Evolutionary conservation across 352 stramenopile species (phyloP).

Genomic region (Globisporangium acanthophoron): DNA sequence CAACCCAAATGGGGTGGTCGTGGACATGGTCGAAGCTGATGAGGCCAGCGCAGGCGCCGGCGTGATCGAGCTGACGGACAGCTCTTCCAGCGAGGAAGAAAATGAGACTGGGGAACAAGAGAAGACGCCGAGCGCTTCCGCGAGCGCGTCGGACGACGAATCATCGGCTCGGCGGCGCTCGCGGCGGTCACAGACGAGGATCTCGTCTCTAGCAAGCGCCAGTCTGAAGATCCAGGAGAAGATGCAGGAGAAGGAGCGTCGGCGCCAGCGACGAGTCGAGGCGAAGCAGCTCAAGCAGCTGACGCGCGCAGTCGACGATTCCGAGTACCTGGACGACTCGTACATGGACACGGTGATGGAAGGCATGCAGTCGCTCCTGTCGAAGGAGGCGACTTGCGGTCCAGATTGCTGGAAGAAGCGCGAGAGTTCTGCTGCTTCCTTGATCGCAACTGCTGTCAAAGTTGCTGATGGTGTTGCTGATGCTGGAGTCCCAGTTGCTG

Average conservation of each 20-base stretch:
- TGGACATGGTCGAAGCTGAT: background rate
- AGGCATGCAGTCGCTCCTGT: conserved; percentile 16
- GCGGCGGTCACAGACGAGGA: conserved; percentile 50
- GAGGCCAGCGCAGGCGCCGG: background rate
- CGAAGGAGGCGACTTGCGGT: conserved; percentile 22
- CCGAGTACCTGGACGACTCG: conserved; percentile 69
- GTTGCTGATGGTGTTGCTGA: background rate
- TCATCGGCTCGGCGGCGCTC: conserved; percentile 35
- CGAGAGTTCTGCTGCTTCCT: background rate
- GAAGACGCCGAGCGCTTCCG: conserved; percentile 15
- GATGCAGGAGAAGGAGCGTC: conserved; percentile 43
- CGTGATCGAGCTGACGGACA: conserved; percentile 21
- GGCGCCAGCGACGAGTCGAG: conserved; percentile 10
- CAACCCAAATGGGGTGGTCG: background rate
- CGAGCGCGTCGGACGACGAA: conserved; percentile 21
- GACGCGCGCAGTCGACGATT: conserved; percentile 39
- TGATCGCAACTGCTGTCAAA: background rate
- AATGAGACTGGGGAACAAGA: conserved; percentile 13
- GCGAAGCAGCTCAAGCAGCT: conserved; percentile 33
- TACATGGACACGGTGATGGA: conserved; percentile 32
- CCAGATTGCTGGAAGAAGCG: conserved; percentile 33
- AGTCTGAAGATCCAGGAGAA: conserved; percentile 57
- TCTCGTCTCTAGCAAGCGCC: conserved; percentile 52
- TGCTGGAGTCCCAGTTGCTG: background rate
- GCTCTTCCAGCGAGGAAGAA: conserved; percentile 15